Base-by-base conservation (phyloP, 495 filamentous ascomycete species). In the Ramalina intermedia region DNA sequence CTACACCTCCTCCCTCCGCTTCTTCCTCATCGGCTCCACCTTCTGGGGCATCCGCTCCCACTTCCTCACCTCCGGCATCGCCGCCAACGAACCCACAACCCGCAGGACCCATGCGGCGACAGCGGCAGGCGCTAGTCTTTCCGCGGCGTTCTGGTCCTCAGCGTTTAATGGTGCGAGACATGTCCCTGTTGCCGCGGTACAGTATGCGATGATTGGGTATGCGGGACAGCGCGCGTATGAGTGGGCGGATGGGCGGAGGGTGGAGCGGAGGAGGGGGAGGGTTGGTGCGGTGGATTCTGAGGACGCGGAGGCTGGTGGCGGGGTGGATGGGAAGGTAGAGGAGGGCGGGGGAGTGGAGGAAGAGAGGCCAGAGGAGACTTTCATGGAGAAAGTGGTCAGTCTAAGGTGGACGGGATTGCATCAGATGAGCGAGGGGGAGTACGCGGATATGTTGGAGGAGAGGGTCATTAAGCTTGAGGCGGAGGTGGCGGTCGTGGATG, bases 331-430 rank as follows among this genome's bases (percentile, higher is more conserved):
- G 4, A 6, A 33, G 23, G 27, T 33, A 13, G 16, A 7, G 24
- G 39, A 43, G 6, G 33, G 16, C 29, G 37, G 39, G 21, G 45
- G 9, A 33, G 29, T 9, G 29, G 29, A 33, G 29, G 29, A 2
- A 61, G 62, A 50, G 64, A 57, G 55, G 58, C 60, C 50, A 57
- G 61, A 45, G 59, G 48, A 20, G 7, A 33, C 29, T 13, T 58
- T 75, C 37, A 56, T 69, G 49, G 64, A 73, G 46, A 64, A 70
- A 41, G 58, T 79, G 50, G 71, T 75, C 1, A 67, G 73, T 41
- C 84, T 81, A 11, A 85, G 79, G 68, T 95, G 82, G 81, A 87
- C 82, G 57, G 91, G 90, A 2, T 62, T 96, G 49, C 86, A 74
- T 46, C 69, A 68, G 12, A 62, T 98, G 18, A 81, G 79, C 1